Evolutionary conservation across 768 basidiomycete species (phyloP), one percentile per base, ranked within the genome.

Genomic region (Termitomyces sp.): DNA sequence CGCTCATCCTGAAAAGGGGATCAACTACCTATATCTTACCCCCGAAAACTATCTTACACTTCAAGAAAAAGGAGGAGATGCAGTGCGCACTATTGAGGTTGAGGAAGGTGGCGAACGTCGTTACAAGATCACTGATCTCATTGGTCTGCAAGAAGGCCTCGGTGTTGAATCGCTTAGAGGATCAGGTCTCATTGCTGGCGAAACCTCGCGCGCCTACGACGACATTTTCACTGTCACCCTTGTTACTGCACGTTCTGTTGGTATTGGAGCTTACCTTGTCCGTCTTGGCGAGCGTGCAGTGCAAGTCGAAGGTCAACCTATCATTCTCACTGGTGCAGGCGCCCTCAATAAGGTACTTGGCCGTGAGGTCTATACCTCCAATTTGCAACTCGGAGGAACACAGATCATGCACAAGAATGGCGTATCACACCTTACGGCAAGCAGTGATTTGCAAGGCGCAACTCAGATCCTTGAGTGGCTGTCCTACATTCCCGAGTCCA

Each of bases 381-480:
- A 98, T 73, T 74, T 99, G 65, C 97, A 98, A 73, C 91, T 99
- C 60, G 97, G 97, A 63, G 97, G 97, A 56, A 98, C 97, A n/a
- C 97, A 99, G 69, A 98, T 99, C 79, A 98, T 99, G 97, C 91
- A 94, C 85, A 98, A 98, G 85, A 99, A 99, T 69, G 97, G 97
- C 75, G 92, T 98, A 57, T 97, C 96, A 5, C 97, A 99, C 71
- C 78, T 98, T 59, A 95, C 93, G 4, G 95, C 97, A 36, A 85
- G 85, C 66, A 98, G 94, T 70, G 97, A 99, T 70, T 78, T 99
- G 36, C 93, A 98, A 72, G 97, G 97, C 59, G 94, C 95, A 16
- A 87, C 88, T 27, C 90, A 95, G 59, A 98, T 98, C 64, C 77
- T 98, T 47, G 85, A 94, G 65, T 99, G 97, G 94, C 71, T 99